Evolutionary conservation across 2,329 filamentous ascomycete genomes (phyloP).

Genomic region (Dryadomyces quercus-mongolicae): DNA sequence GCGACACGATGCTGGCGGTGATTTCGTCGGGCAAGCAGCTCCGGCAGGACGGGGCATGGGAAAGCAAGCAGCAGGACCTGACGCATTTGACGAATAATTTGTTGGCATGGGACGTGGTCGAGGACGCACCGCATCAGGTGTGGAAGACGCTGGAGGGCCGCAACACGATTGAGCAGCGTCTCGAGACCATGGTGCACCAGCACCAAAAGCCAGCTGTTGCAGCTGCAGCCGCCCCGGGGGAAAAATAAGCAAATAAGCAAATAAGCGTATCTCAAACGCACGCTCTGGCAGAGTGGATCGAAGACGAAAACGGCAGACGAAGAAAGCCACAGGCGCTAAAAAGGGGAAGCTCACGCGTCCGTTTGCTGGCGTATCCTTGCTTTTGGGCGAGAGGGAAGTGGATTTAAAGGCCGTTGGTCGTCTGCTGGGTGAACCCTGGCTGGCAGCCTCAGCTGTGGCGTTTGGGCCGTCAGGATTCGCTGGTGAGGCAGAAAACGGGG

Average conservation of each 20-base stretch:
- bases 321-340: background rate
- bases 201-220: background rate
- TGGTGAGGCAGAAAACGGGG: background rate
- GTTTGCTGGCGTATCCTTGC: too few species aligned
- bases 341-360: too few species aligned
- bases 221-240: background rate
- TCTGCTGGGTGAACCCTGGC: background rate
- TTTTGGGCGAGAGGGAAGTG: too few species aligned
- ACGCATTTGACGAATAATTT: constrained; percentile 70
- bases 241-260: background rate
- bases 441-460: constrained; percentile 4
- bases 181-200: constrained; percentile 51
- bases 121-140: constrained; percentile 72
- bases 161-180: constrained; percentile 62
- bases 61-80: constrained; percentile 72
- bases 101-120: constrained; percentile 74
- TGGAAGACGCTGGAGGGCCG: constrained; percentile 69
- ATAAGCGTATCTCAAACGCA: too few species aligned
- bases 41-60: constrained; percentile 59
- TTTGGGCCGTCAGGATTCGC: background rate
- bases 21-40: constrained; percentile 71
- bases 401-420: too few species aligned
- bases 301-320: background rate
- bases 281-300: background rate
- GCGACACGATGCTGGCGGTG: constrained; percentile 64